Evolutionary conservation across 805 yeast genomes (phyloP).

Genomic region (Zygosaccharomyces kombuchaensis): DNA sequence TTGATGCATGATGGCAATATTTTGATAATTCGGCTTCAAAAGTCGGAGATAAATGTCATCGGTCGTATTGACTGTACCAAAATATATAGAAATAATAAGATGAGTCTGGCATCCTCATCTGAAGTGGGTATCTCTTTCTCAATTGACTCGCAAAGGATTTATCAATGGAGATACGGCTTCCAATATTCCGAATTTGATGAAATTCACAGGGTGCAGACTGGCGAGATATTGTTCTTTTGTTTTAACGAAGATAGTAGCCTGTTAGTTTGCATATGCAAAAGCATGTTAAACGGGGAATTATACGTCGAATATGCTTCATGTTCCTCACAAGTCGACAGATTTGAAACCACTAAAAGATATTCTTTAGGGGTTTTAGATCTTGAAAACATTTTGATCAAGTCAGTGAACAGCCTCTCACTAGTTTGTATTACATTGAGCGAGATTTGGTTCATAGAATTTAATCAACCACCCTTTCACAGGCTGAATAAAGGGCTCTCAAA

Average conservation of each 20-base stretch:
- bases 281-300: constrained; percentile 3
- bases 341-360: neutral
- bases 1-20: constrained; percentile 5
- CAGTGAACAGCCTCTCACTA: constrained; percentile 1
- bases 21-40: neutral
- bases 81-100: neutral
- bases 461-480: neutral
- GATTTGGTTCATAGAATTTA: constrained; percentile 2
- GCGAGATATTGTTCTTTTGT: constrained; percentile 2
- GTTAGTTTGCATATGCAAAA: constrained; percentile 7
- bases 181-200: neutral
- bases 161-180: neutral
- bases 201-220: neutral
- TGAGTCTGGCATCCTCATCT: neutral
- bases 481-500: constrained; percentile 1
- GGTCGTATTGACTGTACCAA: neutral
- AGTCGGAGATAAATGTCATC: neutral
- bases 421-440: constrained; percentile 2
- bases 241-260: neutral
- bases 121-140: neutral
- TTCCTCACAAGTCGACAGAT: neutral
- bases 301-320: constrained; percentile 2
- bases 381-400: neutral
- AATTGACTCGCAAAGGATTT: neutral
- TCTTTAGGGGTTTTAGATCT: neutral